Conservation (phyloP, 495 filamentous ascomycete species). For the Amphirosellinia nigrospora region DNA sequence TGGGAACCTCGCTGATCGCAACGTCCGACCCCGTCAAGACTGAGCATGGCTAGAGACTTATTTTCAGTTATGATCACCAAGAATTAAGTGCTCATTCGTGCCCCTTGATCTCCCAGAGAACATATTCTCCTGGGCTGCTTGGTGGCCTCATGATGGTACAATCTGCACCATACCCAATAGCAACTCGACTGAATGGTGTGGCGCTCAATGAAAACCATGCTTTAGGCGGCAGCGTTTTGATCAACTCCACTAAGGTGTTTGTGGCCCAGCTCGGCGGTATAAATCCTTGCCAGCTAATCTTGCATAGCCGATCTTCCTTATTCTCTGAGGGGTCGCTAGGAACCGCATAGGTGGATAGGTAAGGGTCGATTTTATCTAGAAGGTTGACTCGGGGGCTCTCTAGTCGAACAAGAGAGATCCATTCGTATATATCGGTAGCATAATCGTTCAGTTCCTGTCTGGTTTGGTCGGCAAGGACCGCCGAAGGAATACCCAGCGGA, state of each 20-base stretch:
- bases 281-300: slow-evolving; percentile 61
- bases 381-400: slow-evolving; percentile 71
- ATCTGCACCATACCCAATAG: slow-evolving; percentile 49
- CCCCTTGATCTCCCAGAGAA: slow-evolving; percentile 60
- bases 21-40: slow-evolving; percentile 65
- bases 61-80: background rate
- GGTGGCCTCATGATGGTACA: slow-evolving; percentile 55
- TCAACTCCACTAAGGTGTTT: slow-evolving; percentile 45
- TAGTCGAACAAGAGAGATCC: slow-evolving; percentile 77
- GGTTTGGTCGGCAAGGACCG: slow-evolving; percentile 41
- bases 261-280: slow-evolving; percentile 54
- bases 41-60: slow-evolving; percentile 39
- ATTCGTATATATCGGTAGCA: slow-evolving; percentile 76
- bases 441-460: slow-evolving; percentile 62
- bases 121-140: slow-evolving; percentile 52
- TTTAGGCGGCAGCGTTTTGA: slow-evolving; percentile 48
- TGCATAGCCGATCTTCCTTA: slow-evolving; percentile 45
- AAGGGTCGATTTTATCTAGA: slow-evolving; percentile 78
- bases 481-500: slow-evolving; percentile 49
- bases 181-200: slow-evolving; percentile 52
- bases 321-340: slow-evolving; percentile 51
- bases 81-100: slow-evolving; percentile 44
- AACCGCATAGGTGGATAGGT: slow-evolving; percentile 78
- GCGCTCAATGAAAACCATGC: slow-evolving; percentile 58
- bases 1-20: slow-evolving; percentile 61